Evolutionary conservation across 805 yeast genomes (phyloP).

Genomic region (Sugiyamaella smithiae): DNA sequence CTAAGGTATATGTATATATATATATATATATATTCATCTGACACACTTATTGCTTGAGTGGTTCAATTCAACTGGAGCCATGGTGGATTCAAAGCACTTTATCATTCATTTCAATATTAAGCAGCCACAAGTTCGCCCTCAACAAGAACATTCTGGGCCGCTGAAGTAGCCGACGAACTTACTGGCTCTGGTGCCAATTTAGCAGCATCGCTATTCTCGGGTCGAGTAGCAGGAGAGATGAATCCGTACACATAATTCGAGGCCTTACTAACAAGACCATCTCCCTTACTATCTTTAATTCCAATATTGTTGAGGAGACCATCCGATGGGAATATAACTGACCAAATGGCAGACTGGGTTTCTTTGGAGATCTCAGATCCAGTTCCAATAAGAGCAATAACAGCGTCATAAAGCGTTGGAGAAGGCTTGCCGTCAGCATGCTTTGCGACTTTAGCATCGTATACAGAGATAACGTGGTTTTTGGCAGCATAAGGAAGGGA

Average conservation of each 20-base stretch:
- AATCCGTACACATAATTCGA: neutral
- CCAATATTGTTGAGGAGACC: neutral
- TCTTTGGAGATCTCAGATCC: slow-evolving; percentile 13
- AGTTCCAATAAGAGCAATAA: slow-evolving; percentile 13
- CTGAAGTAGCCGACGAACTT: neutral
- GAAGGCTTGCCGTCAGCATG: slow-evolving; percentile 4
- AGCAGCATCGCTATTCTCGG: neutral
- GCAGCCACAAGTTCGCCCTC: neutral
- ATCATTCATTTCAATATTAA: neutral
- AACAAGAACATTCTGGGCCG: neutral
- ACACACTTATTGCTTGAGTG: too few species aligned
- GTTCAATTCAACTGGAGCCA: too few species aligned
- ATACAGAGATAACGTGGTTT: slow-evolving; percentile 22
- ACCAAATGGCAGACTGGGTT: neutral
- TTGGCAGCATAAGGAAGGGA: slow-evolving; percentile 20
- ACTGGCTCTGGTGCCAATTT: neutral
- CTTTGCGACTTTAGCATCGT: slow-evolving; percentile 15
- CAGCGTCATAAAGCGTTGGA: slow-evolving; percentile 3
- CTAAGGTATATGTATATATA: too few species aligned
- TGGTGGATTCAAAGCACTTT: too few species aligned
- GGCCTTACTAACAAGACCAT: neutral
- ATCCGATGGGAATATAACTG: neutral
- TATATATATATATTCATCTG: too few species aligned
- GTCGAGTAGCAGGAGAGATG: neutral
- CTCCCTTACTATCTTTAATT: neutral